Percentiles rank a stretch among this genome's conserved stretches.
Conservation (phyloP, 2,329 filamentous ascomycete species). For the Pyrenophora tritici-repentis region DNA sequence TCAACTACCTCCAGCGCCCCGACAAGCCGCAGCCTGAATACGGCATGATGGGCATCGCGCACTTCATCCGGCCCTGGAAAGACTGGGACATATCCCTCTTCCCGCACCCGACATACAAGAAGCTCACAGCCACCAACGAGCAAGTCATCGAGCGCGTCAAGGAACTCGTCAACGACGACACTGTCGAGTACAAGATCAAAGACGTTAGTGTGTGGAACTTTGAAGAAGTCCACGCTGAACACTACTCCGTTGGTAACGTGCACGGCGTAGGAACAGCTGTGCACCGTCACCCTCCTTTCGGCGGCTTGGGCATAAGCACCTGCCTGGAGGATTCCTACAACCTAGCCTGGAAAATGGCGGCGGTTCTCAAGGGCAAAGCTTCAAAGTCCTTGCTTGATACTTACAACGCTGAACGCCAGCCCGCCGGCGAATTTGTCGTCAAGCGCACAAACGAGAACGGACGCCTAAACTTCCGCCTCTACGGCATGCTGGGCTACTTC, state of each 20-base stretch:
- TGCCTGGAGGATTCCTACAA: slow-evolving; percentile 66
- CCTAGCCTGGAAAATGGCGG: slow-evolving; percentile 56
- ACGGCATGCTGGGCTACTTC: neutral
- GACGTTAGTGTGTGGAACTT: slow-evolving; percentile 8
- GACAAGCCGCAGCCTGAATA: slow-evolving; percentile 8
- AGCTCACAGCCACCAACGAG: slow-evolving; percentile 4
- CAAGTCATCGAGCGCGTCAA: slow-evolving; percentile 5
- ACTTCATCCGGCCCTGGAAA: slow-evolving; percentile 8
- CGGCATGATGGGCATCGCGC: slow-evolving; percentile 4
- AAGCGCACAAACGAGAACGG: slow-evolving; percentile 10
- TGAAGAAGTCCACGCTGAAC: slow-evolving; percentile 7
- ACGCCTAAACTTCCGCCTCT: slow-evolving; percentile 2
- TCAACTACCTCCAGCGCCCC: slow-evolving; percentile 3
- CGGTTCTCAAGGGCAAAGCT: slow-evolving; percentile 2
- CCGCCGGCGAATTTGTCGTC: slow-evolving; percentile 7
- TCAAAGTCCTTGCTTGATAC: neutral
- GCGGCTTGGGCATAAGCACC: slow-evolving; percentile 71
- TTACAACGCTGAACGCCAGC: slow-evolving; percentile 6
- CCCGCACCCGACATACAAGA: slow-evolving; percentile 5
- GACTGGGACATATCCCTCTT: slow-evolving; percentile 6
- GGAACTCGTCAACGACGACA: slow-evolving; percentile 6
- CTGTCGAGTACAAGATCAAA: slow-evolving; percentile 5
- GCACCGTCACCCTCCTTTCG: slow-evolving; percentile 60
- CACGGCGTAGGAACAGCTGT: slow-evolving; percentile 4
- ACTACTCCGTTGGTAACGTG: slow-evolving; percentile 1